Evolutionary conservation across 805 yeast species (phyloP).

Genomic region (Isabelozyma gotoi): DNA sequence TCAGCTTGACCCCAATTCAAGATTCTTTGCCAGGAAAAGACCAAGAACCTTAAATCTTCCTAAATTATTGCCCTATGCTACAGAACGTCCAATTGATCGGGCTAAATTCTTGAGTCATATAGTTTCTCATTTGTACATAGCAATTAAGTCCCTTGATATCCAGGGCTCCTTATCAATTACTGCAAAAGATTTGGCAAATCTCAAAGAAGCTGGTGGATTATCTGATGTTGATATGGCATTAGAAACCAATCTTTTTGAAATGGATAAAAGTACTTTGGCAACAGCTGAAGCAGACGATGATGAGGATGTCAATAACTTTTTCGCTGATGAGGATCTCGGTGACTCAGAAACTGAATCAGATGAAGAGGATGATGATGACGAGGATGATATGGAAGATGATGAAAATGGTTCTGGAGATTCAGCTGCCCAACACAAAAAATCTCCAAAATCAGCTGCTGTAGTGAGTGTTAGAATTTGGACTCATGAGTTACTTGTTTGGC

Average conservation of each 20-base stretch:
- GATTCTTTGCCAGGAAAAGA: conserved; percentile 36
- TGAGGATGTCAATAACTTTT: conserved; percentile 28
- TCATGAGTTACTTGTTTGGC: conserved; percentile 74
- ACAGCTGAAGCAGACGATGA: conserved; percentile 24
- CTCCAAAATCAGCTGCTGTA: conserved; percentile 69
- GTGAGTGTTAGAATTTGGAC: conserved; percentile 84
- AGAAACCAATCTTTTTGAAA: conserved; percentile 52
- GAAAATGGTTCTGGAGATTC: conserved; percentile 32
- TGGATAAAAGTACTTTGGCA: conserved; percentile 9
- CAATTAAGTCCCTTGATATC: conserved; percentile 71
- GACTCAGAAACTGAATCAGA: conserved; percentile 36
- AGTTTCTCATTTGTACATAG: conserved; percentile 75
- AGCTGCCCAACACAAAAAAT: conserved; percentile 56
- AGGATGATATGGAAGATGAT: conserved; percentile 33
- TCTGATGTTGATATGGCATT: conserved; percentile 47
- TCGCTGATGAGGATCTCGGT: conserved; percentile 14
- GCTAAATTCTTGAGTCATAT: conserved; percentile 76
- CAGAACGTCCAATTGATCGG: conserved; percentile 67
- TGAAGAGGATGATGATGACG: conserved; percentile 39
- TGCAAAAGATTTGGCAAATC: conserved; percentile 61
- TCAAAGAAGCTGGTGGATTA: conserved; percentile 27
- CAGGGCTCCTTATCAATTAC: conserved; percentile 68
- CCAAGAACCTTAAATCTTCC: conserved; percentile 44
- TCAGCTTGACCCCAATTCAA: conserved; percentile 34
- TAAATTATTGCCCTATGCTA: conserved; percentile 65